Percentiles rank a stretch among this genome's conserved stretches.
Conservation (phyloP, 306 rosid genomes). For the Coriaria nepalensis region DNA sequence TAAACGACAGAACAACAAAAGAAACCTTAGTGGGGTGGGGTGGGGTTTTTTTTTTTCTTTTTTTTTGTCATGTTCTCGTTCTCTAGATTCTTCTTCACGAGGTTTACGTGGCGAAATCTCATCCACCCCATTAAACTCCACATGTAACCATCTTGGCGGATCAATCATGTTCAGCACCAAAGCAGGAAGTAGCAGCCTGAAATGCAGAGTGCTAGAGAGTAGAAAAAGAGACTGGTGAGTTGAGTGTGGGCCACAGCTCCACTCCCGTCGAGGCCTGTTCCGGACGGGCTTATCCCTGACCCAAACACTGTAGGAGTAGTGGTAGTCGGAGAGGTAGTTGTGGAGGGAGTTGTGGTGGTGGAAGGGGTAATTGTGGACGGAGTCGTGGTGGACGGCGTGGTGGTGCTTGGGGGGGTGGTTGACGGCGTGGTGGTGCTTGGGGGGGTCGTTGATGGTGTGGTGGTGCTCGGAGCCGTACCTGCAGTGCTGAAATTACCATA, state of each 20-base stretch:
- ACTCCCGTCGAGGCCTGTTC: no score
- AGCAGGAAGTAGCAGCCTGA: slow-evolving; percentile 9
- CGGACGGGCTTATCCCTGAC: no score
- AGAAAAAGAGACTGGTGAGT: no score
- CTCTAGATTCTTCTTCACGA: no score
- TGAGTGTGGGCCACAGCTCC: no score
- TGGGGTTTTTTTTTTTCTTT: no score
- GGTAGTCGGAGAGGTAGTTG: slow-evolving; percentile 1
- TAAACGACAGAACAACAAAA: not conserved
- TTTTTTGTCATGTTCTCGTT: no score
- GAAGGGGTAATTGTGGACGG: not conserved
- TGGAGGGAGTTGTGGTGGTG: slow-evolving; percentile 16
- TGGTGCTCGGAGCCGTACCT: slow-evolving; percentile 12
- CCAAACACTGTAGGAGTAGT: no score
- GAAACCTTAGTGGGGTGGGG: slow-evolving; percentile 24
- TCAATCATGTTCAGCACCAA: slow-evolving; percentile 17
- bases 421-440: slow-evolving; percentile 13
- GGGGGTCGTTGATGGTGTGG: slow-evolving; percentile 5
- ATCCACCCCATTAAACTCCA: slow-evolving; percentile 25
- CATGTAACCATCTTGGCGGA: not conserved
- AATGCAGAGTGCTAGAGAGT: slow-evolving; percentile 7
- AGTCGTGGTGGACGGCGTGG: slow-evolving; percentile 13
- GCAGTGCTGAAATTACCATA: not conserved
- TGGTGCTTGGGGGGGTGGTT: not conserved
- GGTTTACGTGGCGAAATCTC: slow-evolving; percentile 22